Evolutionary conservation across 2,329 filamentous ascomycete species (phyloP), one percentile per base, ranked within the genome.

Genomic region (Botryotinia convoluta): DNA sequence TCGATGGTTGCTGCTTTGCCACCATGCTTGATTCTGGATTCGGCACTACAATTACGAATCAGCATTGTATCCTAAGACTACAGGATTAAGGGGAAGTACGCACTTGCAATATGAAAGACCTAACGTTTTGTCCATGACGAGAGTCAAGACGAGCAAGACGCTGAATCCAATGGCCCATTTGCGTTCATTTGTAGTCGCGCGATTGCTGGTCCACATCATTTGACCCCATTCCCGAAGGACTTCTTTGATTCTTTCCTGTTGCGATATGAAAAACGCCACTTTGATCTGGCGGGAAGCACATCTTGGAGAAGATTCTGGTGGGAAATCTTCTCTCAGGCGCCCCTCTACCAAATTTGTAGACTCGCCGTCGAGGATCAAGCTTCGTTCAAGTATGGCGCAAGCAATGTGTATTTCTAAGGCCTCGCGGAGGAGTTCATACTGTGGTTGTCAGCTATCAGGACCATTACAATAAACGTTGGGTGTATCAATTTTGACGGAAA

Each of bases 271-370:
- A 71, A 81, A 79, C 22, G 78, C 78, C 3, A 80, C 72, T 69
- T 81, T 81, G 65, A 81, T 79, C 68, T 81, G 79, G 60, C 78
- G 74, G 57, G 80, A 79, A 32, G 75, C 78, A 70, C 78, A 79
- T 69, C 77, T 73, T 39, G 79, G 75, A 37, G 77, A 76, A 2
- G 79, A 75, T 45, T 76, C 67, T n/a, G 74, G 59, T 22, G 77
- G 77, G 54, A 74, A 81, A 68, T 74, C 42, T 71, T 79, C 74
- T 18, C 75, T 63, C 9, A 79, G 69, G 48, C 76, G 74, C 12
- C 72, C 67, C 73, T 79, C 70, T 8, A 80, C 78, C 42, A 72
- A 72, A n/a, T 72, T 67, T 10, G 76, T 73, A 5, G 79, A 81
- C 54, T 77, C 74, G 1, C 70, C 62, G 35, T 81, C 79, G 67